Evolutionary conservation across 768 basidiomycete species (phyloP).

Genomic region (Tylopilus sp.): DNA sequence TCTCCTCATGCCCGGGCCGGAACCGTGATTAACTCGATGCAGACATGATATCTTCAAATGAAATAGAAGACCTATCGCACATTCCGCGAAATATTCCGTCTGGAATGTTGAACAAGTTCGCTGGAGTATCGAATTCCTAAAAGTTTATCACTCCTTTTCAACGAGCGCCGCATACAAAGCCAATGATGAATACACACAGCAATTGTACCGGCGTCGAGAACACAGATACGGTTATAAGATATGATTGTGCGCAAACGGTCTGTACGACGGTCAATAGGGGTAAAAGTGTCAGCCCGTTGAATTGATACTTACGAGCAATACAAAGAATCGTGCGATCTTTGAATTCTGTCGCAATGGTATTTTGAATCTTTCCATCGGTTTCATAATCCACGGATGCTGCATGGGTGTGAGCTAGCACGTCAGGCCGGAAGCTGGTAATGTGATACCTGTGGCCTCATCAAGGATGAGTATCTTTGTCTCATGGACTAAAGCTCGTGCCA

Average conservation of each 20-base stretch:
- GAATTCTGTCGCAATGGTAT: constrained; percentile 85
- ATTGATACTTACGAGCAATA: constrained; percentile 71
- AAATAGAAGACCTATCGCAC: constrained; percentile 81
- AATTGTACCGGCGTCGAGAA: constrained; percentile 77
- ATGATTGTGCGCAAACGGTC: constrained; percentile 88
- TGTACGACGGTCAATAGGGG: constrained; percentile 21
- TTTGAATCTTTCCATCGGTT: constrained; percentile 88
- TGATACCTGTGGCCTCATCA: constrained; percentile 80
- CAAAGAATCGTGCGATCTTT: constrained; percentile 80
- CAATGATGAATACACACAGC: constrained; percentile 42
- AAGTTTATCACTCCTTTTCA: background rate
- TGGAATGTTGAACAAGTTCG: constrained; percentile 50
- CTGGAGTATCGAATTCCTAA: constrained; percentile 83
- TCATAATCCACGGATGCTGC: constrained; percentile 84
- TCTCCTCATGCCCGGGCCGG: too few species aligned
- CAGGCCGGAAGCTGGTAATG: background rate
- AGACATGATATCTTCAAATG: constrained; percentile 60
- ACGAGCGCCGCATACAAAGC: background rate
- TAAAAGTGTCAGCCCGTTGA: too few species aligned
- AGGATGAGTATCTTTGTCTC: constrained; percentile 81
- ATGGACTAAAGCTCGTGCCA: constrained; percentile 88
- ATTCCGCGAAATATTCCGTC: constrained; percentile 79
- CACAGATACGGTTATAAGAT: constrained; percentile 84
- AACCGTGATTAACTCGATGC: constrained; percentile 29
- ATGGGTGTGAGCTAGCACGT: background rate